Conservation (phyloP, 1,139 yeast species). For the Geotrichum bryndzae region DNA sequence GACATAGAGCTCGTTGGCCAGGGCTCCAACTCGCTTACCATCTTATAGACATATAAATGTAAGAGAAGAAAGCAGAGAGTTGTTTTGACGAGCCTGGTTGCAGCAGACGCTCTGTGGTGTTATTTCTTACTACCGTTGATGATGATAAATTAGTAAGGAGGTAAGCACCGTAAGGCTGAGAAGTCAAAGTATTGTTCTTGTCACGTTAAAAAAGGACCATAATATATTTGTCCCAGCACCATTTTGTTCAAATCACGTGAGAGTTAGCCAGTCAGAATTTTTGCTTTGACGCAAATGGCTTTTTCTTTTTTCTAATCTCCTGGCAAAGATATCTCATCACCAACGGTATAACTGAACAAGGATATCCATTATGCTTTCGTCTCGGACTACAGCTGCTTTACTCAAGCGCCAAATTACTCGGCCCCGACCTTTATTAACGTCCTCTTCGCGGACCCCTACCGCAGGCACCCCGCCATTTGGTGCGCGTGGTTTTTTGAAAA, state of each 20-base stretch:
- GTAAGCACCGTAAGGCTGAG: background rate
- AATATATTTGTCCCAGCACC: too few relatives aligned
- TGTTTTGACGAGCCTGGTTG: background rate
- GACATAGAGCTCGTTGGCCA: background rate
- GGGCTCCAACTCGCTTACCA: background rate
- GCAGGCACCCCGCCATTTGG: background rate
- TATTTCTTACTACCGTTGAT: background rate
- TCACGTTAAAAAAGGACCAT: too few relatives aligned
- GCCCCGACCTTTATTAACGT: background rate
- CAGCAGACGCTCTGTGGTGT: background rate
- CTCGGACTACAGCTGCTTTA: background rate
- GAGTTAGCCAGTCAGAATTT: background rate
- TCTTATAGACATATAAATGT: background rate
- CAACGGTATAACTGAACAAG: too few relatives aligned
- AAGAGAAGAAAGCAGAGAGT: background rate
- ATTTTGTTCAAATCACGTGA: background rate
- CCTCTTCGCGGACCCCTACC: background rate
- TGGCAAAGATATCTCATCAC: background rate
- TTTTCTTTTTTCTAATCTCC: background rate
- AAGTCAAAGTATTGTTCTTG: background rate
- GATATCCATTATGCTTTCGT: background rate
- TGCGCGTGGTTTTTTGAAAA: background rate
- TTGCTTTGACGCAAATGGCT: background rate
- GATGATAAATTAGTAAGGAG: background rate
- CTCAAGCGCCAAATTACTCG: background rate